Conservation (phyloP, 1,284 basidiomycete species). For the Ganoderma boninense region DNA sequence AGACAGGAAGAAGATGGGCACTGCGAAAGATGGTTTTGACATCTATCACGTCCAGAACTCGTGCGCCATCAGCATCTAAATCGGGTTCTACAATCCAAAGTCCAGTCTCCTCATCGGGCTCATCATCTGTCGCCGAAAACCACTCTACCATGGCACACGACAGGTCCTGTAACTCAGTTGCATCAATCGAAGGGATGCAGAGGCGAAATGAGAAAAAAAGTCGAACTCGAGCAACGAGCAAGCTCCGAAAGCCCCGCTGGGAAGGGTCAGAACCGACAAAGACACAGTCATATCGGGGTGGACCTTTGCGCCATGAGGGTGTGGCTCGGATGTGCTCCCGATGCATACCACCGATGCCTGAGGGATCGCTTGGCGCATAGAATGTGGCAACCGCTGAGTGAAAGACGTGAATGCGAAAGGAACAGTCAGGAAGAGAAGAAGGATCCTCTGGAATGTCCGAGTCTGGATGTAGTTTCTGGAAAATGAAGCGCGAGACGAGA, state of each 20-base stretch:
- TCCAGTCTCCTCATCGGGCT: slow-evolving; percentile 29
- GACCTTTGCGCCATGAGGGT: slow-evolving; percentile 25
- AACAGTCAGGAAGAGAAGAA: not conserved
- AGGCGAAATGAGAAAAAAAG: slow-evolving; percentile 11
- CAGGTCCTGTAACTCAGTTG: slow-evolving; percentile 16
- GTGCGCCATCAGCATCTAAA: too few species aligned
- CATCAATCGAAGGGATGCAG: too few species aligned
- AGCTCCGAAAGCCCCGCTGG: not conserved
- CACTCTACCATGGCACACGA: not conserved
- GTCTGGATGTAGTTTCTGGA: slow-evolving; percentile 21
- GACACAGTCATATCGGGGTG: slow-evolving; percentile 21
- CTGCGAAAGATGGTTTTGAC: too few species aligned
- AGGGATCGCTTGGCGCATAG: slow-evolving; percentile 40
- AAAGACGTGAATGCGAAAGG: slow-evolving; percentile 10
- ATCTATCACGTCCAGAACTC: too few species aligned
- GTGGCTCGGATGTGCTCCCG: slow-evolving; percentile 32
- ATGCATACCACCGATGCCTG: slow-evolving; percentile 35
- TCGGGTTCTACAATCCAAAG: slow-evolving; percentile 33
- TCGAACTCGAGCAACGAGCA: slow-evolving; percentile 10
- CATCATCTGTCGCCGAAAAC: not conserved
- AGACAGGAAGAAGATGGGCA: too few species aligned
- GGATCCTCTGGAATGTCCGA: not conserved
- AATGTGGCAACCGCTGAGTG: slow-evolving; percentile 29
- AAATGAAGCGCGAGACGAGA: slow-evolving; percentile 25
- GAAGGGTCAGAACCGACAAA: slow-evolving; percentile 9